Conservation (phyloP, 2,329 filamentous ascomycete species). For the Neopestalotiopsis sp. region DNA sequence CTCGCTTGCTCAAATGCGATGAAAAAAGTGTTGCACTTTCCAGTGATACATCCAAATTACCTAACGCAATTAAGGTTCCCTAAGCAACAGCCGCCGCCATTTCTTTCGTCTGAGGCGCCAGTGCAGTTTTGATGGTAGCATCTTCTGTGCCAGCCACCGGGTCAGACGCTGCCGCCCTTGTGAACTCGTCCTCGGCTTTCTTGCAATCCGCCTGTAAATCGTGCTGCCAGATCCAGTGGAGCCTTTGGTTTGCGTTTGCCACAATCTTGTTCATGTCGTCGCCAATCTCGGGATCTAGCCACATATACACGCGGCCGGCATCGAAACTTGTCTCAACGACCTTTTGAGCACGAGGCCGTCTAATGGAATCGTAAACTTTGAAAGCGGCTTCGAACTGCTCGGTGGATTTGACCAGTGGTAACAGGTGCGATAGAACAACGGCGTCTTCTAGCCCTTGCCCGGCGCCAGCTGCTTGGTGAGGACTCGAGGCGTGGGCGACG, state of each 20-base stretch:
- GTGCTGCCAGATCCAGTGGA: constrained; percentile 39
- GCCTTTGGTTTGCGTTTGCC: constrained; percentile 33
- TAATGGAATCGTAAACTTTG: constrained; percentile 32
- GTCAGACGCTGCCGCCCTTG: constrained; percentile 19
- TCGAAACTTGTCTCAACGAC: constrained; percentile 35
- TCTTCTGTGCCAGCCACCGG: constrained; percentile 8
- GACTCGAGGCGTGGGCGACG: constrained; percentile 32
- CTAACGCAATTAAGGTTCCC: not conserved
- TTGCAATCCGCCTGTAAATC: constrained; percentile 31
- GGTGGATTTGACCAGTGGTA: constrained; percentile 24
- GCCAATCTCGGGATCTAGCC: constrained; percentile 28
- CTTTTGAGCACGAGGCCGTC: constrained; percentile 36
- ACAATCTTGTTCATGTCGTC: constrained; percentile 36
- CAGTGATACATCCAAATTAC: not conserved
- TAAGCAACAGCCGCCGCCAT: constrained; percentile 2
- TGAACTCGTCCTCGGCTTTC: constrained; percentile 28
- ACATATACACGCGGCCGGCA: constrained; percentile 35
- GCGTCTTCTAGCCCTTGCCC: constrained; percentile 35
- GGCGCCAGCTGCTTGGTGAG: constrained; percentile 32
- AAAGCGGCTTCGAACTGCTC: constrained; percentile 30
- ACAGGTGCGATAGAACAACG: constrained; percentile 29
- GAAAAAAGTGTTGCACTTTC: not conserved
- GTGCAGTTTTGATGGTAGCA: constrained; percentile 18
- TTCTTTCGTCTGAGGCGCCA: constrained; percentile 16
- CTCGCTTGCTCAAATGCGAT: not conserved